These are phyloP conservation scores for Sugiyamaella japonica DNA, from an alignment of 1,139 yeast genomes.

Conservation along the genomic window DNA sequence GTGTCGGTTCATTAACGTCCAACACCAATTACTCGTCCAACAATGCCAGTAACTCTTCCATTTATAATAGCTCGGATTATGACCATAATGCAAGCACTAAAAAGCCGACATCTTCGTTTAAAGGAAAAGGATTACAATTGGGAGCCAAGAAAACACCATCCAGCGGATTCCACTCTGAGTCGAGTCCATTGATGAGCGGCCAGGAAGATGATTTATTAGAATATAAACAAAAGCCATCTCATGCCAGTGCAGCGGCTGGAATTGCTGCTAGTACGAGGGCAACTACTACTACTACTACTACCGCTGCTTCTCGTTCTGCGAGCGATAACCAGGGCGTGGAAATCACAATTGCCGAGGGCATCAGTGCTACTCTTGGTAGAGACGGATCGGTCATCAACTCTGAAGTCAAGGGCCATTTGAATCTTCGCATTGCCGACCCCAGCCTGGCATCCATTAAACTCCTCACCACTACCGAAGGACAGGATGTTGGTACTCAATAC, in stretches of 20 bases:
- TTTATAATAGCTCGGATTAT: conserved; percentile 27
- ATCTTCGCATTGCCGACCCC: conserved; percentile 77
- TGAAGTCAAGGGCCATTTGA: conserved; percentile 89
- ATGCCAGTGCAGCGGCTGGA: conserved; percentile 25
- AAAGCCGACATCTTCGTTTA: conserved; percentile 35
- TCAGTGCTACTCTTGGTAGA: conserved; percentile 74
- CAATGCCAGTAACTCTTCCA: conserved; percentile 19
- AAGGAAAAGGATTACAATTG: conserved; percentile 78
- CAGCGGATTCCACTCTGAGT: conserved; percentile 40
- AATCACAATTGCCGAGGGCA: conserved; percentile 72
- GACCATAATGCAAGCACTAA: conserved; percentile 21
- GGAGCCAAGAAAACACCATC: conserved; percentile 60
- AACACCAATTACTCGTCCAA: conserved; percentile 8
- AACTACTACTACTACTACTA: conserved; percentile 22
- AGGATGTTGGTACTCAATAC: conserved; percentile 59
- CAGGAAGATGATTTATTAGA: conserved; percentile 18
- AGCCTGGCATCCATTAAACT: conserved; percentile 66
- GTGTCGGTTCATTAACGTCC: conserved; percentile 19
- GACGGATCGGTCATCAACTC: conserved; percentile 76
- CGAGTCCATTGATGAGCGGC: conserved; percentile 36
- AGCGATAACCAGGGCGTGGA: conserved; percentile 72
- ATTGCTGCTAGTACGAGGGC: conserved; percentile 30
- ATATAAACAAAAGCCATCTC: conserved; percentile 18
- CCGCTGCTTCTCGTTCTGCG: conserved; percentile 31
- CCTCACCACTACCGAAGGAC: conserved; percentile 52